Evolutionary conservation across 2,329 filamentous ascomycete genomes (phyloP), one percentile per base, ranked within the genome.

Genomic region (Arthrobotrys musiformis): DNA sequence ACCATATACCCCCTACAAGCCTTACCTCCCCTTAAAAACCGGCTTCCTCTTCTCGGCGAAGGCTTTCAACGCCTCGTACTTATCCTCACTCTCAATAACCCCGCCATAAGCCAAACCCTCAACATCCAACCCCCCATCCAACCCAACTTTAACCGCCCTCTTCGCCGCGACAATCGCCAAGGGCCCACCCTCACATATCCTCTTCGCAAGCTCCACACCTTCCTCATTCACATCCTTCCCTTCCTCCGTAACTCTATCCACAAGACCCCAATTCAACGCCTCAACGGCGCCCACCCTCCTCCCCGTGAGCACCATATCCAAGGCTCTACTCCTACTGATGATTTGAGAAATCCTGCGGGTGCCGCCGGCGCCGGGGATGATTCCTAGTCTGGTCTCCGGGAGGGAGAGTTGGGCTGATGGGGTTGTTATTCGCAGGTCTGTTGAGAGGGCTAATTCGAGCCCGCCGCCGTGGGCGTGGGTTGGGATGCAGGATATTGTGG

Each of bases 281-380:
- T 98, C 95, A 0, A 92, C 86, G 0, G 90, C 94, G 7, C 88
- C 87, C 11, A 99, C 92, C 48, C 93, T 87, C n/a, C 95, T 89
- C 2, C 95, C 95, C 0, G 94, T 98, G 7, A 98, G 86, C 62
- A 98, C 91, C 81, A 98, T 85, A 83, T 99, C 94, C 61, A 94
- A 88, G n/a, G 95, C 95, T 68, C 93, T 90, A 26, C 88, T 86
- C 24, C 91, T 85, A 4, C 95, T 95, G 79, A 99, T 91, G 19
- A 99, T 84, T 7, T 87, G 88, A 0, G 93, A 93, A 0, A 99
- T 89, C 8, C 95, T 90, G 84, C 93, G 93, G 0, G 94, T 98
- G 76, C 94, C 95, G 48, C 95, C 95, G 1, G 94, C 95, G 74
- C 95, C 95, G 2, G 95, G 95, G 79, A 99, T 92, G 82, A 99